Base-by-base conservation (phyloP, 495 filamentous ascomycete species). In the Penicillium desertorum region DNA sequence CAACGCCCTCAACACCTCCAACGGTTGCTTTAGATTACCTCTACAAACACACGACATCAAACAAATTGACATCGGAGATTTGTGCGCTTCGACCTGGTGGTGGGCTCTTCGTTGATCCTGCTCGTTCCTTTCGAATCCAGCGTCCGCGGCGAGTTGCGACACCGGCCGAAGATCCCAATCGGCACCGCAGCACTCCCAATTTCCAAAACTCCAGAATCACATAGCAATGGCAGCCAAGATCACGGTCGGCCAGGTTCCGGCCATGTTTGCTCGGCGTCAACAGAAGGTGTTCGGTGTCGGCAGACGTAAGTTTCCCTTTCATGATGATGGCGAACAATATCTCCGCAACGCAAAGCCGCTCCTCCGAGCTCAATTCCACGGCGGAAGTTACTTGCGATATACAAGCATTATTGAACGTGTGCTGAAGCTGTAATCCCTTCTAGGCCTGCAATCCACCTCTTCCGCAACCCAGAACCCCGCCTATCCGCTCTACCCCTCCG, bases 401-500 rank as follows among this genome's bases (percentile, higher is more conserved):
- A 43, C 20, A 23, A 4, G 20, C 22, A 32, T 34, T 20, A 22
- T 39, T 37, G 51, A 49, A 17, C 39, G 17, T 29, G 29, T 23
- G 20, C 44, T 64, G 45, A 66, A 25, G 2, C 8, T 1, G 20
- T 32, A 11, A 16, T 29, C 9, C 19, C 37, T 4, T 41, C 37
- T 30, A 79, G 59, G 67, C 73, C 54, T 75, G 59, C 50, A 71
- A 69, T 71, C 71, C 62, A 61, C 69, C 66, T 63, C 69, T 57
- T 71, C 72, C 14, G 80, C 81, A 58, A 71, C 76, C n/a, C 79
- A 81, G 54, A 88, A 86, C 67, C 85, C 87, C 69, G 88, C 76
- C 55, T 89, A 90, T 70, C 90, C 91, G 20, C 83, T 94, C 44
- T 89, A 90, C 63, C 94, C 94, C 22, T 94, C 94, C 14, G 92